Evolutionary conservation across 352 stramenopile species (phyloP).

Genomic region (Globisporangium okanoganense): DNA sequence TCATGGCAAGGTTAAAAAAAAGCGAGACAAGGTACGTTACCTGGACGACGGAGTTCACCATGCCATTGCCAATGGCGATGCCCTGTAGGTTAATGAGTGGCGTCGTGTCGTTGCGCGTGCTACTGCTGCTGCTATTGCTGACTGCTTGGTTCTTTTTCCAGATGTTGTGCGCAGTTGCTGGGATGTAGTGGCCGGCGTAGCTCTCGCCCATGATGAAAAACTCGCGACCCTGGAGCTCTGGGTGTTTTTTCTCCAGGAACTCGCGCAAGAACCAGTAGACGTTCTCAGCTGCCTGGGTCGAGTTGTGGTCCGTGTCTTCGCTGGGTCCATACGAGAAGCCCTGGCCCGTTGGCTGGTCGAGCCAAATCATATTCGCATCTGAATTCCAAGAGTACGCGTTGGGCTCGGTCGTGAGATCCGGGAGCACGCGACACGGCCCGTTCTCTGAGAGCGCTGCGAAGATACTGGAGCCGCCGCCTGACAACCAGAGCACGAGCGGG

Average conservation of each 20-base stretch:
- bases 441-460: conserved; percentile 64
- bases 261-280: conserved; percentile 68
- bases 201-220: conserved; percentile 74
- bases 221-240: conserved; percentile 41
- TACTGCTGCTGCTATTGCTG: not conserved
- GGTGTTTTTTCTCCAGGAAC: conserved; percentile 54
- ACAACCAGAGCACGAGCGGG: not conserved
- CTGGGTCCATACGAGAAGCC: conserved; percentile 45
- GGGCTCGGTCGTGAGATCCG: conserved; percentile 37
- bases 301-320: conserved; percentile 32
- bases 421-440: conserved; percentile 49
- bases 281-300: conserved; percentile 58
- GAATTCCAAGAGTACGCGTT: conserved; percentile 68
- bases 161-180: conserved; percentile 46
- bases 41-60: no score
- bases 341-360: conserved; percentile 60
- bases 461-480: conserved; percentile 35
- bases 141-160: conserved; percentile 35
- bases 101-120: not conserved
- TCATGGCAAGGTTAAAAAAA: no score
- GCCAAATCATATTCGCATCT: conserved; percentile 60
- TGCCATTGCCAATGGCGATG: no score
- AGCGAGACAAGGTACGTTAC: no score
- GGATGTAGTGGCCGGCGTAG: conserved; percentile 67
- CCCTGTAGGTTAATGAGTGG: not conserved